Evolutionary conservation across 306 rosid species (phyloP), one percentile per base, ranked within the genome.

Genomic region (Vigna angularis): DNA sequence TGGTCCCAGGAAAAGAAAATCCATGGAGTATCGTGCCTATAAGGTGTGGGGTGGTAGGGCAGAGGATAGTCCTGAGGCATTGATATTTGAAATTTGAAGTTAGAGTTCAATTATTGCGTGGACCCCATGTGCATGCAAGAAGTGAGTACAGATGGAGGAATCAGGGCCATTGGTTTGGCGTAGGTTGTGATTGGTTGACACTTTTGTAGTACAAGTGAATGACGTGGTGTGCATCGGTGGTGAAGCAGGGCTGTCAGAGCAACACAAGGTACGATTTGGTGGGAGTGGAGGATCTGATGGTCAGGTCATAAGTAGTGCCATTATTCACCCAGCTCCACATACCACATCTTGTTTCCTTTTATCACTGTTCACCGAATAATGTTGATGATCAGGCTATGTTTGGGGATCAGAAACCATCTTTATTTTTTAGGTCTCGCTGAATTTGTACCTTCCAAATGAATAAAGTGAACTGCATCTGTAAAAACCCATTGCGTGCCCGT

Each of bases 131-230:
- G 13, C 74, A 52, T 70, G 57, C 49, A 68, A 38, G 10, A 16
- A 9, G 9, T 10, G 5, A n/a, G 47, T 1, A 66, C 81, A 79
- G 14, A 70, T 85, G 89, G 84, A 76, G 70, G 50, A 66, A 58
- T 66, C 68, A 7, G 4, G 9, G 26, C 83, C 82, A 12, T 32
- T 24, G 50, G 26, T 18, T 62, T 9, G 4, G 0, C 55, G 49
- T 12, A 4, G 7, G 55, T 30, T 77, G 11, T 71, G 30, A 49
- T 76, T 67, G 67, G 61, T n/a, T 40, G 44, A 30, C 12, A 53
- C 44, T 28, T 34, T 34, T 3, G 75, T 36, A 36, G 40, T 77
- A 56, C 22, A 4, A 73, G 16, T 16, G 9, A 26, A 44, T 42
- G 78, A 30, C 20, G 66, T 66, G 28, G 26, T 36, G 65, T 38